These are phyloP conservation scores for Melaleuca quinquenervia DNA, from an alignment of 345 rosid genomes.

Conservation along the genomic window DNA sequence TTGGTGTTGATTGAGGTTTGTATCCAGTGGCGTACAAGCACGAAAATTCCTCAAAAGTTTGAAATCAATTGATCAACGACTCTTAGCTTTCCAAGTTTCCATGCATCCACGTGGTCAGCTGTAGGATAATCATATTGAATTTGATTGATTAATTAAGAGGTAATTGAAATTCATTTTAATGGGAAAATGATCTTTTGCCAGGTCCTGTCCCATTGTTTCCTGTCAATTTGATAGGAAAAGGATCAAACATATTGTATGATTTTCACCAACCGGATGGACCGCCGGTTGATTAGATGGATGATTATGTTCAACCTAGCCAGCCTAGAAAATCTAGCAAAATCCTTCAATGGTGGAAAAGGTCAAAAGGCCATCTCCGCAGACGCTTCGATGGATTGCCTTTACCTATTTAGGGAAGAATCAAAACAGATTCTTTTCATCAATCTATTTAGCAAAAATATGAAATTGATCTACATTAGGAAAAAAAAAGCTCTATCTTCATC, in stretches of 20 bases:
- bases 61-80: neutral
- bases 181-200: too few species aligned
- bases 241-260: neutral
- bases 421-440: neutral
- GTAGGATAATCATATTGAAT: neutral
- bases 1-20: neutral
- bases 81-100: neutral
- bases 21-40: neutral
- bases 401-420: neutral
- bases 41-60: neutral
- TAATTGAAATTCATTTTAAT: neutral
- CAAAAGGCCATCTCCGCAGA: neutral
- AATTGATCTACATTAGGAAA: neutral
- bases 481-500: neutral
- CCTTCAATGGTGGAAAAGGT: neutral
- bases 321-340: neutral
- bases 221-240: neutral
- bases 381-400: neutral
- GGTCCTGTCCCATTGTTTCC: too few species aligned
- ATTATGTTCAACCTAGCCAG: neutral
- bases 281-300: neutral
- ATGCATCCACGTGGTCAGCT: neutral
- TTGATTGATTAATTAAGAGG: neutral
- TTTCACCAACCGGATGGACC: neutral
- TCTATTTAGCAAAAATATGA: neutral